Conservation (phyloP, 441 rosid species). For the Jatropha multifida region DNA sequence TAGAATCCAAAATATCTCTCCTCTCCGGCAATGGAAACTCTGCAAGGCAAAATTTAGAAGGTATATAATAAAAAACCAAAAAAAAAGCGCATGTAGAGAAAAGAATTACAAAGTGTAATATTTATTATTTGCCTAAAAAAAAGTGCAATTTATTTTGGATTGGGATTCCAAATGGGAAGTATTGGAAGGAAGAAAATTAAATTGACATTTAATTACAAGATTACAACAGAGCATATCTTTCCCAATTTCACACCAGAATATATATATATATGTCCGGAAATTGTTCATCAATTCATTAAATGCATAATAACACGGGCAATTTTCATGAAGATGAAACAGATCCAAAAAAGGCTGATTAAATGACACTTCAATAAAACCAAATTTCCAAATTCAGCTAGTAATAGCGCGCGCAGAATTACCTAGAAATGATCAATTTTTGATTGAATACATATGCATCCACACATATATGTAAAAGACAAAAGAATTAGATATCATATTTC, state of each 20-base stretch:
- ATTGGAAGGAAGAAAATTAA: background rate
- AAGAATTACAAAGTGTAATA: conserved; percentile 11
- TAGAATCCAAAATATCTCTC: background rate
- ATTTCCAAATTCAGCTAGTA: conserved; percentile 16
- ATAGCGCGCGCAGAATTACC: background rate
- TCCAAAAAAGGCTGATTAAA: conserved; percentile 9
- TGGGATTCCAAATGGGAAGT: conserved; percentile 26
- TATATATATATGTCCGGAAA: background rate
- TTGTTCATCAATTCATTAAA: conserved; percentile 11
- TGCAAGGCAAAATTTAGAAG: conserved; percentile 21
- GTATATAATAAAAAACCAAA: background rate
- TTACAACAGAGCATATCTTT: background rate
- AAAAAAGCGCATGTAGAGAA: background rate
- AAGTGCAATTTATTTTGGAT: conserved; percentile 1
- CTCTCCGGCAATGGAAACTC: conserved; percentile 11
- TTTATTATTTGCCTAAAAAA: background rate
- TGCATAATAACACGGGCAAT: conserved; percentile 5
- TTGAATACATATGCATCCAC: background rate
- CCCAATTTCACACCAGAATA: background rate
- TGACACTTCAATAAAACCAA: conserved; percentile 6
- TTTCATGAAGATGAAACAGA: conserved; percentile 20
- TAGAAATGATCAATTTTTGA: background rate
- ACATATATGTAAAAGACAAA: background rate
- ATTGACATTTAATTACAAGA: conserved; percentile 15
- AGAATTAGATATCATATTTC: background rate